Conservation (phyloP, 192 early-diverging fungal genomes). For the Radiomyces spectabilis region DNA sequence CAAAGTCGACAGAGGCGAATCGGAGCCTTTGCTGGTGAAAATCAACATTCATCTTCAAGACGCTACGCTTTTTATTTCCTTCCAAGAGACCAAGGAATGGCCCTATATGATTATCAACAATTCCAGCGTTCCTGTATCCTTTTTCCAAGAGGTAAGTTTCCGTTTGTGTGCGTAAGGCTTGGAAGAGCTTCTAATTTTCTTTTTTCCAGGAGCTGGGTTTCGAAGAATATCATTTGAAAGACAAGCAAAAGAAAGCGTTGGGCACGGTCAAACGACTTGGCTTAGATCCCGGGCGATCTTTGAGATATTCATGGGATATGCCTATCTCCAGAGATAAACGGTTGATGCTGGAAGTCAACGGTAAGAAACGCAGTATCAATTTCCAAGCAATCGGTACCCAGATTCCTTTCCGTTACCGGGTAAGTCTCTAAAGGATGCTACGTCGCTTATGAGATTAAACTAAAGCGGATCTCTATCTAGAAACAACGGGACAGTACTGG, state of each 20-base stretch:
- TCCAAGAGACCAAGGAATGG: slow-evolving; percentile 60
- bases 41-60: slow-evolving; percentile 60
- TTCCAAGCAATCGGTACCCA: slow-evolving; percentile 73
- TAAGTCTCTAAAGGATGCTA: too few relatives aligned
- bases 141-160: slow-evolving; percentile 16
- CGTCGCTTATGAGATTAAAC: too few relatives aligned
- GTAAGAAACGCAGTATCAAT: slow-evolving; percentile 53
- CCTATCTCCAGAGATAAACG: slow-evolving; percentile 51
- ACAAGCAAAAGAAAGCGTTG: slow-evolving; percentile 8
- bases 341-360: slow-evolving; percentile 54
- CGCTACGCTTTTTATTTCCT: slow-evolving; percentile 70
- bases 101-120: slow-evolving; percentile 61
- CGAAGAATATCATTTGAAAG: slow-evolving; percentile 6
- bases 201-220: slow-evolving; percentile 1
- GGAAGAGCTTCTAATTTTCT: not conserved
- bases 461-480: too few relatives aligned
- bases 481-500: not conserved
- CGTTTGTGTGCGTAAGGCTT: not conserved
- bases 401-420: slow-evolving; percentile 58
- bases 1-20: slow-evolving; percentile 46
- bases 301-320: slow-evolving; percentile 77
- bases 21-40: slow-evolving; percentile 47
- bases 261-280: slow-evolving; percentile 3
- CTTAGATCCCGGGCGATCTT: not conserved
- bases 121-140: slow-evolving; percentile 4